Evolutionary conservation across 768 basidiomycete genomes (phyloP), one percentile per base, ranked within the genome.

Genomic region (Suillus placidus): DNA sequence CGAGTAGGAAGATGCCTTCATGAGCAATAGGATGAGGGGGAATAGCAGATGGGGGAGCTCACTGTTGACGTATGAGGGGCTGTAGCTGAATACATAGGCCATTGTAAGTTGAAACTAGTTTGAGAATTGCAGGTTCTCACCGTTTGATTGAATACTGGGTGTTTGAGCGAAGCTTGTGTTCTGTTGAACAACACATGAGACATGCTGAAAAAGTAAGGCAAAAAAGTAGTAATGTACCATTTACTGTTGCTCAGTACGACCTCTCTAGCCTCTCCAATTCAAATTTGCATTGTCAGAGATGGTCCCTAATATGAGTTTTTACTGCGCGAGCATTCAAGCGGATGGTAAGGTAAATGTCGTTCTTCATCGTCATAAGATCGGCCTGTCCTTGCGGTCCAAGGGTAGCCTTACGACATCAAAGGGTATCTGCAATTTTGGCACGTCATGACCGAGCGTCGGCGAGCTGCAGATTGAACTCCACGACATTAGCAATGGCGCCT

Each of bases 41-140:
- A 2, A 69, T 13, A 6, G 72, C 72, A 42, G 69, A 64, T 0
- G 35, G 35, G 7, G 77, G 77, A 7, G 76, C 76, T 43, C 67
- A 52, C 23, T 51, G 8, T 0, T 45, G 6, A 1, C 38, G 35
- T 35, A 76, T 76, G 1, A 74, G 49, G 0, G 55, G 49, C 10
- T 12, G 49, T 37, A 79, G 54, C 6, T 68, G 54, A 7, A 58
- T 58, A 47, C 73, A 73, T 13, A 76, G 63, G 9, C 66, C 66
- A 57, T 80, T 80, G 67, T 76, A 78, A 13, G 71, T 67, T 0
- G 35, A 60, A 0, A 68, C 74, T 4, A 75, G 34, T 12, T 66
- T 61, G 18, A 62, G 51, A 40, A 79, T 73, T 0, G 61, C 68
- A 18, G 75, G 74, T 34, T 79, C 74, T 20, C 71, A 70, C 1